phyloP scores from a whole-genome alignment of 768 basidiomycete species.

The Gloeophyllum trabeum region DNA sequence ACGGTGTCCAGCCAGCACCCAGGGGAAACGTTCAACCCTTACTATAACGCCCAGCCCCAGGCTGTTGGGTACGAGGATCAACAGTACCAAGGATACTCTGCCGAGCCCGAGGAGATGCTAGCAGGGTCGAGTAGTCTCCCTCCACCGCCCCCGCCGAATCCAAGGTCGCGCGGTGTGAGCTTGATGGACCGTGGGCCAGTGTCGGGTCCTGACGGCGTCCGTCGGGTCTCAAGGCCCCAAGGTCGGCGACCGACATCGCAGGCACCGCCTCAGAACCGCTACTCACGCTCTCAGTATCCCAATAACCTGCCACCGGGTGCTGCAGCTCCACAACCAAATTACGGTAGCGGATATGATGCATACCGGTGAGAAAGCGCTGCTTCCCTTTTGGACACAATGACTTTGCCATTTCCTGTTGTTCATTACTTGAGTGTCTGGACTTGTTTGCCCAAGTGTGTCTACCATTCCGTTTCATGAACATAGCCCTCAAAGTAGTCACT shows the following conservation, averaged over 20 bases:
- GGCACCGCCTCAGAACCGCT: slow-evolving; percentile 53
- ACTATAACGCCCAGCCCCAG: slow-evolving; percentile 36
- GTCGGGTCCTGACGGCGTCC: slow-evolving; percentile 65
- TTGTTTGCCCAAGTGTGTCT: too few species aligned
- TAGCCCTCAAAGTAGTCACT: too few species aligned
- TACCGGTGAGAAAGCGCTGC: too few species aligned
- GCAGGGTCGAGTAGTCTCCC: slow-evolving; percentile 8
- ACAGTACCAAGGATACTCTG: slow-evolving; percentile 16
- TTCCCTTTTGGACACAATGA: too few species aligned
- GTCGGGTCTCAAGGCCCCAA: slow-evolving; percentile 59
- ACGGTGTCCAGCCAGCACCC: slow-evolving; percentile 27
- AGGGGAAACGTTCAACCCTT: slow-evolving; percentile 44
- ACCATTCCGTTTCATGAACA: too few species aligned
- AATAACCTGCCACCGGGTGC: slow-evolving; percentile 62
- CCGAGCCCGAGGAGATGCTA: slow-evolving; percentile 25
- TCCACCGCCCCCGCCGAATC: slow-evolving; percentile 3
- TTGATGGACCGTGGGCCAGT: slow-evolving; percentile 80
- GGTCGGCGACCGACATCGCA: slow-evolving; percentile 52
- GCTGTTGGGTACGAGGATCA: slow-evolving; percentile 27
- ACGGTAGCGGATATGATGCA: too few species aligned
- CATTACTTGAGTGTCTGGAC: too few species aligned
- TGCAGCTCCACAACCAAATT: slow-evolving; percentile 41
- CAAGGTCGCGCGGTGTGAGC: slow-evolving; percentile 51
- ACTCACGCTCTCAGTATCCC: slow-evolving; percentile 39
- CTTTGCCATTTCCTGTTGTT: too few species aligned